phyloP scores from a whole-genome alignment of 129 eudicot species.

The Centrapalus pauciflorus region DNA sequence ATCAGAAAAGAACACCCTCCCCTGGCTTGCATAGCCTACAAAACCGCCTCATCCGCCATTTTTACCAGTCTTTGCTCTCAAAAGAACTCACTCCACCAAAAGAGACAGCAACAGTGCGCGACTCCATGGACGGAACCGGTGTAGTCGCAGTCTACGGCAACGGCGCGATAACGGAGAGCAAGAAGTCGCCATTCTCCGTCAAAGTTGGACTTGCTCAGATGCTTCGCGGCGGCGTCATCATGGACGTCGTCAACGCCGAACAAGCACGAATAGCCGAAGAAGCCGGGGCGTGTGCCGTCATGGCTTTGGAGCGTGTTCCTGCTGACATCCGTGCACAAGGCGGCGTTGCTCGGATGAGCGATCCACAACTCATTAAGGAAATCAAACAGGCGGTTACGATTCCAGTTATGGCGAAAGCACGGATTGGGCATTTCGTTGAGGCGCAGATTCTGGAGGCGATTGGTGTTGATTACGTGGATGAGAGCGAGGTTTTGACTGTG shows the following conservation, averaged over 20 bases:
- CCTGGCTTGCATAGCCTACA: not conserved
- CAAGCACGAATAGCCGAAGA: constrained; percentile 47
- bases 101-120: not conserved
- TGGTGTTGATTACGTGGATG: constrained; percentile 37
- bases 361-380: constrained; percentile 43
- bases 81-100: not conserved
- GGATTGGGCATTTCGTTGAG: constrained; percentile 45
- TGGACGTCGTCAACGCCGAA: constrained; percentile 50
- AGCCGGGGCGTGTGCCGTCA: constrained; percentile 55
- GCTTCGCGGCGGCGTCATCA: constrained; percentile 54
- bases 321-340: constrained; percentile 44
- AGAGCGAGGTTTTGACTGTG: constrained; percentile 38
- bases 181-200: constrained; percentile 44
- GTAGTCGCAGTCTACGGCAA: constrained; percentile 49
- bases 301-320: constrained; percentile 45
- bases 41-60: constrained; percentile 3
- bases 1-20: not conserved
- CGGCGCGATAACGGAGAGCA: constrained; percentile 39
- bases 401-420: constrained; percentile 47
- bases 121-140: constrained; percentile 38
- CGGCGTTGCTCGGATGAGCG: constrained; percentile 44
- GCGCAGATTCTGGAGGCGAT: constrained; percentile 42
- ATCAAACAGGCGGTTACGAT: constrained; percentile 44
- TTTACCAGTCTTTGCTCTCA: not conserved
- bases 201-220: constrained; percentile 47